A percentile compares a stretch with the other conserved stretches of the same genome.
Conservation (phyloP, 345 rosid species). For the Hypericum androsaemum region DNA sequence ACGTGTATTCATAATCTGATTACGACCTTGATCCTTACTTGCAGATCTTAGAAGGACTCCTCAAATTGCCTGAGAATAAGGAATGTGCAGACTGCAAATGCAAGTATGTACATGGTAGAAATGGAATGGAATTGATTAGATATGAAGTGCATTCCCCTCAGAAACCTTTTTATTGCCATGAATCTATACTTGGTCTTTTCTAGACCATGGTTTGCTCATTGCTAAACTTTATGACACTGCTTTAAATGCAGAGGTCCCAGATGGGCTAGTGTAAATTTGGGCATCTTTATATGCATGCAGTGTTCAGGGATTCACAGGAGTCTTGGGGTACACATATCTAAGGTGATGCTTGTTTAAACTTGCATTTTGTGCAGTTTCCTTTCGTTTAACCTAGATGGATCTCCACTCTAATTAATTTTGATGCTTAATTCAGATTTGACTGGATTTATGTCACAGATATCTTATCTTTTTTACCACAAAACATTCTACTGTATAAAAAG, state of each 20-base stretch:
- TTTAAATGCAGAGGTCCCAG: neutral
- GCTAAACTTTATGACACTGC: neutral
- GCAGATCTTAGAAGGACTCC: slow-evolving; percentile 80
- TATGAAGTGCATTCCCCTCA: neutral
- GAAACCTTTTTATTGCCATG: neutral
- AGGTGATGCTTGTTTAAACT: neutral
- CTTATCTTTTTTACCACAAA: too few relatives aligned
- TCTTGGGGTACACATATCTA: slow-evolving; percentile 2
- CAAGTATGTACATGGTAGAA: slow-evolving; percentile 30
- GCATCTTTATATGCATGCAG: slow-evolving; percentile 3
- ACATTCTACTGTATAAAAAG: too few relatives aligned
- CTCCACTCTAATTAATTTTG: too few relatives aligned
- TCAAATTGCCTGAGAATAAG: slow-evolving; percentile 73
- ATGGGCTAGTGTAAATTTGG: slow-evolving; percentile 4
- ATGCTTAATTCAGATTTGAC: too few relatives aligned
- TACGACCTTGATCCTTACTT: neutral
- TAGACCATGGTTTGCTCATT: neutral
- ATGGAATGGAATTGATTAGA: too few relatives aligned
- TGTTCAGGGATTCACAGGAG: slow-evolving; percentile 4
- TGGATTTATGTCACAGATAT: too few relatives aligned
- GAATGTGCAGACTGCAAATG: slow-evolving; percentile 97
- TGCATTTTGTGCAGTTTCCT: too few relatives aligned
- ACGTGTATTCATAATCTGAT: too few relatives aligned
- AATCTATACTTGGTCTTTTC: neutral
- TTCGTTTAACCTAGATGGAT: too few relatives aligned